phyloP scores from a whole-genome alignment of 2,329 filamentous ascomycete species.

The Verticillium dahliae region DNA sequence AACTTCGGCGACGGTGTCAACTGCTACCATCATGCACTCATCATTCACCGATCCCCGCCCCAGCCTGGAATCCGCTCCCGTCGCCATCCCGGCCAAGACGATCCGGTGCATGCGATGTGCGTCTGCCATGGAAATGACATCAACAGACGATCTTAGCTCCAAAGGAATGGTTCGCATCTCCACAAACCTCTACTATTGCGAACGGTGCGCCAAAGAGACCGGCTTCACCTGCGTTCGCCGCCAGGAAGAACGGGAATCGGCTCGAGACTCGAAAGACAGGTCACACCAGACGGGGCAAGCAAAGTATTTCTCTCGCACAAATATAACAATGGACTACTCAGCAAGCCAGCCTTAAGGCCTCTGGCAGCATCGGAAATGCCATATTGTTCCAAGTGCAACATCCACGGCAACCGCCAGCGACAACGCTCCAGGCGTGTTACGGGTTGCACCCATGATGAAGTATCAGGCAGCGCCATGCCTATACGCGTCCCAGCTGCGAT shows the following conservation, averaged over 20 bases:
- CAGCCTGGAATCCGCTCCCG: constrained; percentile 42
- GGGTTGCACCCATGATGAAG: no score
- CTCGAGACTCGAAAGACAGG: neutral
- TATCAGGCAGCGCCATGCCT: no score
- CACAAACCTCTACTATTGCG: constrained; percentile 61
- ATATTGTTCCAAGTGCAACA: no score
- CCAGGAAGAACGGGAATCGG: neutral
- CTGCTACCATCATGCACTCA: constrained; percentile 9
- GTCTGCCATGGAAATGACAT: constrained; percentile 52
- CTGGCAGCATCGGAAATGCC: no score
- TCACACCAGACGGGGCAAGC: neutral
- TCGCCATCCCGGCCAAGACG: constrained; percentile 49
- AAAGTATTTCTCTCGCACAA: neutral
- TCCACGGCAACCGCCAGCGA: no score
- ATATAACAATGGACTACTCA: no score
- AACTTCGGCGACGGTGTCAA: neutral
- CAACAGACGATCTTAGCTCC: constrained; percentile 50
- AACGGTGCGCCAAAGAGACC: constrained; percentile 55
- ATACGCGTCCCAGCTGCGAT: no score
- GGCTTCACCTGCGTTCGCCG: constrained; percentile 37
- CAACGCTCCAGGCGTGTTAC: no score
- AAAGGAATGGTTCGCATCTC: constrained; percentile 60
- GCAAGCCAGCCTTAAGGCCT: no score
- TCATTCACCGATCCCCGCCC: constrained; percentile 24
- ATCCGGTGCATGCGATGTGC: constrained; percentile 58